Evolutionary conservation across 2,329 filamentous ascomycete species (phyloP), one percentile per base, ranked within the genome.

Genomic region (Colletotrichum sp.): DNA sequence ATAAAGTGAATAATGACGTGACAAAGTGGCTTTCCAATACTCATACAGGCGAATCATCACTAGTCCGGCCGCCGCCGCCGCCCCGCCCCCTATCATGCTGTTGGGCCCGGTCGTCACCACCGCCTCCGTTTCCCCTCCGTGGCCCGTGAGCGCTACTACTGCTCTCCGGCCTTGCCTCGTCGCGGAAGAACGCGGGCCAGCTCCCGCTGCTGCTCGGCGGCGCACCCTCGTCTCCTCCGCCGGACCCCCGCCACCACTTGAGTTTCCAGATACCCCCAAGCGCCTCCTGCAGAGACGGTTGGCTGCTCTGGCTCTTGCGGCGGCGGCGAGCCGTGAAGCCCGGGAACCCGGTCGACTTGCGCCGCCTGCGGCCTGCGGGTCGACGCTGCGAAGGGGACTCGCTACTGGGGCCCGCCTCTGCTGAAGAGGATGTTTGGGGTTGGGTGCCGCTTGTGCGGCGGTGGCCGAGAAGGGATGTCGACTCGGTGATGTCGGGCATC

Each of bases 341-440:
- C 0, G 90, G 91, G 76, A 93, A 93, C 0, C 91, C 91, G 0
- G 90, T 92, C 18, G 91, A 92, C 79, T 89, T 91, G 78, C 91
- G 85, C 59, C 91, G 84, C 34, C 88, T 84, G 16, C 89, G 86
- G 80, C 77, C 82, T 78, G 79, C 82, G 60, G 81, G 79, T 49
- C 70, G 65, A 12, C 78, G 69, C 69, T 57, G 65, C 26, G 78
- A 70, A 16, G 72, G 71, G 7, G 79, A 77, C 5, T 80, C 76
- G 34, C 76, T 60, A 66, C 71, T 73, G 9, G 73, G 52, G 10
- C 77, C 74, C 80, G 81, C 66, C 77, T 79, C 76, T 65, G 80
- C 62, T 6, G 84, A 82, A 5, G 70, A 60, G 7, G 65, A 30
- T 36, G 21, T 80, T 24, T 71, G 64, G 7, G 59, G 71, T 5